These are phyloP conservation scores for Nicotiana undulata DNA, from an alignment of 257 asterid genomes.

Conservation along the genomic window DNA sequence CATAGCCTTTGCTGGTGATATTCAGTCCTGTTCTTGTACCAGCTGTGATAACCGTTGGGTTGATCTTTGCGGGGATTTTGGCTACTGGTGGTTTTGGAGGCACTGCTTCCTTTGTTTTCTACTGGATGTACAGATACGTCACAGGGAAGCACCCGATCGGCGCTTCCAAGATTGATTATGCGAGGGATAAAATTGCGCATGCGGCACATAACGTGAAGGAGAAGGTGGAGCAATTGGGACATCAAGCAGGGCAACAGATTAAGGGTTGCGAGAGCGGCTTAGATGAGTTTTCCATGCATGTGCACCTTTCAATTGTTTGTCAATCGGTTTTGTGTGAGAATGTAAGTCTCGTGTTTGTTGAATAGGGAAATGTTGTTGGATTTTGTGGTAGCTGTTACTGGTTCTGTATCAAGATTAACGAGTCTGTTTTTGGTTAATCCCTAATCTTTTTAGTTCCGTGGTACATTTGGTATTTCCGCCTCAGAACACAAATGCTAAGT, in stretches of 20 bases:
- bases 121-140: slow-evolving; percentile 77
- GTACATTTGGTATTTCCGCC: too few relatives aligned
- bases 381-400: neutral
- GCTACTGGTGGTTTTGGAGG: slow-evolving; percentile 72
- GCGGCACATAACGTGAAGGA: slow-evolving; percentile 62
- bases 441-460: neutral
- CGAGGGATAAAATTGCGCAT: slow-evolving; percentile 39
- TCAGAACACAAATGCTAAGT: neutral
- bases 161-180: slow-evolving; percentile 63
- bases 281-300: neutral
- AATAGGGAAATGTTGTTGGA: neutral
- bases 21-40: slow-evolving; percentile 92
- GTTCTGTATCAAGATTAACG: neutral
- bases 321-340: neutral
- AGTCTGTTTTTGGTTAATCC: neutral
- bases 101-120: slow-evolving; percentile 66
- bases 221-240: slow-evolving; percentile 50
- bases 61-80: slow-evolving; percentile 57
- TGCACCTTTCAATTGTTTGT: neutral
- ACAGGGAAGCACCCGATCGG: slow-evolving; percentile 83
- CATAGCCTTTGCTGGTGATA: slow-evolving; percentile 35
- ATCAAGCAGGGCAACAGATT: slow-evolving; percentile 26
- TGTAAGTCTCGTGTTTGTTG: neutral
- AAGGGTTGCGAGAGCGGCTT: slow-evolving; percentile 8
- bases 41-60: slow-evolving; percentile 46